phyloP scores from a whole-genome alignment of 768 basidiomycete genomes.

The Coprinopsis marcescibilis region DNA sequence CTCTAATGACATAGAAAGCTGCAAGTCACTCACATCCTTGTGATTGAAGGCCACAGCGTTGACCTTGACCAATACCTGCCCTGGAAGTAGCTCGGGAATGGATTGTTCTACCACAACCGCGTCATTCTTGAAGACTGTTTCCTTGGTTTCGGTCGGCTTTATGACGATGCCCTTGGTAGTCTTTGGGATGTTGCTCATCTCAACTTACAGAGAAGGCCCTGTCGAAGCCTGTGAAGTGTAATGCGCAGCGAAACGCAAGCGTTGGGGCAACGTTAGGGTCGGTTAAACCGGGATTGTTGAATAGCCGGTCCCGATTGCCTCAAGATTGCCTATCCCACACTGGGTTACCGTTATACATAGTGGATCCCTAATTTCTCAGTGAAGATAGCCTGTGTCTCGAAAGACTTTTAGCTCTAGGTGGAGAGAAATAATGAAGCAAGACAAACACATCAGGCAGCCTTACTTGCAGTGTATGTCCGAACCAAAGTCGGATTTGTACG shows the following conservation, averaged over 20 bases:
- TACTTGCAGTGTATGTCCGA: no score
- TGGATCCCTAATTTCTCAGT: no score
- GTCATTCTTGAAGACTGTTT: constrained; percentile 30
- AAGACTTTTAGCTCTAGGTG: no score
- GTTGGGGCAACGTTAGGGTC: no score
- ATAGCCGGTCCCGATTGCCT: no score
- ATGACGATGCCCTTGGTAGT: constrained; percentile 3
- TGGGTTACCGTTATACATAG: no score
- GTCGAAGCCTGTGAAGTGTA: neutral
- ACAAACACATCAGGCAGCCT: no score
- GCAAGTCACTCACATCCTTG: constrained; percentile 47
- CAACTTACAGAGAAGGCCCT: neutral
- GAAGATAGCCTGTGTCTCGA: no score
- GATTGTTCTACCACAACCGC: constrained; percentile 45
- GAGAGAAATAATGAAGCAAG: no score
- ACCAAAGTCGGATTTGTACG: no score
- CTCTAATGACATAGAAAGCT: neutral
- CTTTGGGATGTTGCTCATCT: constrained; percentile 1
- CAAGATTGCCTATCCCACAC: no score
- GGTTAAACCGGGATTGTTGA: no score
- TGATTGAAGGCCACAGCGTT: constrained; percentile 73
- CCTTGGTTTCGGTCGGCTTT: constrained; percentile 18
- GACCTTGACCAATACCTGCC: constrained; percentile 63
- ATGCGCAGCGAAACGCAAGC: neutral
- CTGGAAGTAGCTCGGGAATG: constrained; percentile 44